Evolutionary conservation across 1,139 yeast genomes (phyloP).

Genomic region (Hanseniaspora sp.): DNA sequence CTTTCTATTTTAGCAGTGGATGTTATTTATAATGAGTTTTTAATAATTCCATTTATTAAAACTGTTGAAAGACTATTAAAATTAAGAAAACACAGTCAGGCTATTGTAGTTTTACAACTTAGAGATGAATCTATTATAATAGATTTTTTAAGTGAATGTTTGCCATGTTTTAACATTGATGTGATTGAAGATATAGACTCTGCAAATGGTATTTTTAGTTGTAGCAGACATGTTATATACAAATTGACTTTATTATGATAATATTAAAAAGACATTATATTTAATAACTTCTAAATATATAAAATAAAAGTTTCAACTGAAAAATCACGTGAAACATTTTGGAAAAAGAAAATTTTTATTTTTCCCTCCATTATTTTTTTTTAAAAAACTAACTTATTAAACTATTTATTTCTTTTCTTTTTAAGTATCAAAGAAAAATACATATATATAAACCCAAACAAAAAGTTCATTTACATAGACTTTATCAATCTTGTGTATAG

Average conservation of each 20-base stretch:
- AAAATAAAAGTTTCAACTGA: too few relatives aligned
- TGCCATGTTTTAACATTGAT: constrained; percentile 21
- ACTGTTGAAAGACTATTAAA: constrained; percentile 21
- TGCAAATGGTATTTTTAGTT: constrained; percentile 17
- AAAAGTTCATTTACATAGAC: too few relatives aligned
- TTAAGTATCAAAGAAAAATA: too few relatives aligned
- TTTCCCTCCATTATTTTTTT: too few relatives aligned
- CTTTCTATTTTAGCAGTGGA: constrained; percentile 25
- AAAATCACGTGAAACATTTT: too few relatives aligned
- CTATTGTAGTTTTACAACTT: constrained; percentile 27
- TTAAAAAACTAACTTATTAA: too few relatives aligned
- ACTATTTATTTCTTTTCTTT: too few relatives aligned
- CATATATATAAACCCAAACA: too few relatives aligned
- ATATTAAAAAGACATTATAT: not conserved
- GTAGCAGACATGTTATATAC: constrained; percentile 6
- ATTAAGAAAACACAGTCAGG: constrained; percentile 15
- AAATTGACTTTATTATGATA: not conserved
- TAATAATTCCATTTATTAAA: constrained; percentile 26
- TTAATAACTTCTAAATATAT: too few relatives aligned
- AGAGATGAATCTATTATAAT: constrained; percentile 26
- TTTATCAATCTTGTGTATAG: too few relatives aligned
- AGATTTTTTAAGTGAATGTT: constrained; percentile 24
- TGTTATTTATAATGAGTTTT: constrained; percentile 29
- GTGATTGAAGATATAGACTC: constrained; percentile 18
- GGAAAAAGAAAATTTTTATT: too few relatives aligned